phyloP scores from a whole-genome alignment of 1,284 basidiomycete species.

The Spongispora temasekensis region DNA sequence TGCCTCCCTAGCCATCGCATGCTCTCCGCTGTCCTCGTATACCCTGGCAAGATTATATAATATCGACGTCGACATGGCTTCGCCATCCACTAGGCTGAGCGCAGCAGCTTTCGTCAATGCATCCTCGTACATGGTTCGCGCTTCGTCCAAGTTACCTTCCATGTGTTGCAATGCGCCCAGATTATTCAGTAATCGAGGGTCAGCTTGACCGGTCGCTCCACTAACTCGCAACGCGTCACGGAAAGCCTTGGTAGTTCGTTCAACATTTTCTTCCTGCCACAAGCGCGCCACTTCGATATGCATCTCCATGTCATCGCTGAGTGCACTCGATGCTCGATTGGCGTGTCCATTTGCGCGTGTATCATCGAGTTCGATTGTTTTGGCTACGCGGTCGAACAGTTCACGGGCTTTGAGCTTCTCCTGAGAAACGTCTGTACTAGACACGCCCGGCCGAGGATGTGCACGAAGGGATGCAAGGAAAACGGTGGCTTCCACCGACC shows the following conservation, averaged over 20 bases:
- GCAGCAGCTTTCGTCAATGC: conserved; percentile 61
- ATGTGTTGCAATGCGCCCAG: conserved; percentile 77
- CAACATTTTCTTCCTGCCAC: conserved; percentile 81
- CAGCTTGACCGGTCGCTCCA: conserved; percentile 48
- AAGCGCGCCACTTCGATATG: conserved; percentile 84
- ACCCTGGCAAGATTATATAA: conserved; percentile 79
- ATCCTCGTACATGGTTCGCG: conserved; percentile 62
- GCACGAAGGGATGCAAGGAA: conserved; percentile 87
- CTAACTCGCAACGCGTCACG: conserved; percentile 70
- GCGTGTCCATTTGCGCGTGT: conserved; percentile 41
- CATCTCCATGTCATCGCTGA: conserved; percentile 74
- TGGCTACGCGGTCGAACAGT: conserved; percentile 76
- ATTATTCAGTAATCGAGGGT: conserved; percentile 81
- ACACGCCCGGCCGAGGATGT: conserved; percentile 76
- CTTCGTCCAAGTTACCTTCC: conserved; percentile 62
- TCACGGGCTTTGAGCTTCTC: conserved; percentile 79
- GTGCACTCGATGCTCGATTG: conserved; percentile 27
- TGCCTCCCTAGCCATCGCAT: conserved; percentile 71
- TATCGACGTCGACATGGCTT: conserved; percentile 77
- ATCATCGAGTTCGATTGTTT: conserved; percentile 63
- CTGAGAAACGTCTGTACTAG: conserved; percentile 66
- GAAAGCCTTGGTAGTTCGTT: conserved; percentile 72
- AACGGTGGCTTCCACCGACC: conserved; percentile 79
- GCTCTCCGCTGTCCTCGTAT: conserved; percentile 43
- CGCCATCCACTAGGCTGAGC: conserved; percentile 52